A percentile compares a stretch with the other conserved stretches of the same genome.
Conservation (phyloP, 331 rosid species). For the Quercus lobata region DNA sequence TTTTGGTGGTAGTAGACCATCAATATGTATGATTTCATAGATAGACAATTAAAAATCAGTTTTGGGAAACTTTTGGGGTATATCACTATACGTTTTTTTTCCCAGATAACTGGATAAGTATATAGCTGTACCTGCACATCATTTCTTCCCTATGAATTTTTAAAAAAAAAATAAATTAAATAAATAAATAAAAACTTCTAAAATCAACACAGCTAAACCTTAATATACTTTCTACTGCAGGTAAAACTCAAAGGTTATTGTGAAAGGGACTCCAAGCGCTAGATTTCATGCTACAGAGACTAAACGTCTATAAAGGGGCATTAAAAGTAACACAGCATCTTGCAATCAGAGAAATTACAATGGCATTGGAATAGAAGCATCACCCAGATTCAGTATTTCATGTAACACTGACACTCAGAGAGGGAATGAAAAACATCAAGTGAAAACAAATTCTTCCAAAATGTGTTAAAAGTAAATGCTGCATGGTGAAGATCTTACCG, state of each 20-base stretch:
- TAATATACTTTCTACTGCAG: not conserved
- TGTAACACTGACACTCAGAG: not conserved
- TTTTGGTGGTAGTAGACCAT: too few species aligned
- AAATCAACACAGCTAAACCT: not conserved
- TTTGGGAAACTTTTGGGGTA: too few species aligned
- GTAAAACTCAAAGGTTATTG: not conserved
- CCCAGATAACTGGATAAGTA: too few species aligned
- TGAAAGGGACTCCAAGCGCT: not conserved
- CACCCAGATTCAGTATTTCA: not conserved
- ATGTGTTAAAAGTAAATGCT: not conserved
- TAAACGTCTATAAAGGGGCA: not conserved
- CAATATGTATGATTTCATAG: too few species aligned
- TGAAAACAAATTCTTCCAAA: not conserved
- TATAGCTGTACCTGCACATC: too few species aligned
- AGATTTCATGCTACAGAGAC: not conserved
- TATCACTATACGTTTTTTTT: too few species aligned
- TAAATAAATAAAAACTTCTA: not conserved
- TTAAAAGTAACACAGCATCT: not conserved
- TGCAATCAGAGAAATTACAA: not conserved
- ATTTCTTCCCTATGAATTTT: too few species aligned
- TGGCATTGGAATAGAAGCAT: not conserved
- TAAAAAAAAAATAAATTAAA: too few species aligned
- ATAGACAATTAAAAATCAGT: too few species aligned
- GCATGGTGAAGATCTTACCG: conserved; percentile 42
- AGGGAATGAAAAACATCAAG: not conserved